Evolutionary conservation across 2,329 filamentous ascomycete species (phyloP).

Genomic region (Elsinoe arachidis): DNA sequence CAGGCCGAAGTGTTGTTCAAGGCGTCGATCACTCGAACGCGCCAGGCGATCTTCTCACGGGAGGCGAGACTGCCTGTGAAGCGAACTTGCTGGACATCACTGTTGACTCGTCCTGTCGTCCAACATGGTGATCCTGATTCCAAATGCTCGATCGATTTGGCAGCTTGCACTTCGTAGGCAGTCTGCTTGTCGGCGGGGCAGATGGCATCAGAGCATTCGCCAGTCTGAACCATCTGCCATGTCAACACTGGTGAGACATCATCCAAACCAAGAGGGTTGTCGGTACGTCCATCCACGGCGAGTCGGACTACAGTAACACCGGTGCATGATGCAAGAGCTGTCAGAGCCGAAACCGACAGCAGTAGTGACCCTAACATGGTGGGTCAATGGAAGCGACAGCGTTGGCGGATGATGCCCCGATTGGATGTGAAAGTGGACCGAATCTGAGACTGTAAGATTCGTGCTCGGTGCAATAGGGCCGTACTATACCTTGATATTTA

Average conservation of each 20-base stretch:
- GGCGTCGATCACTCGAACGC: neutral
- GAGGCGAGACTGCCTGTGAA: neutral
- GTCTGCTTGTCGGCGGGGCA: neutral
- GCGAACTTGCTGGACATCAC: neutral
- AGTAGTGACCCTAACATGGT: too few relatives aligned
- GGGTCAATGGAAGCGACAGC: too few relatives aligned
- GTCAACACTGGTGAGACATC: too few relatives aligned
- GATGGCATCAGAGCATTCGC: neutral
- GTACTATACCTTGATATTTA: too few relatives aligned
- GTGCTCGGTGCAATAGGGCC: too few relatives aligned
- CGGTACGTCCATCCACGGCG: neutral
- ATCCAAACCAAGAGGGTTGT: neutral
- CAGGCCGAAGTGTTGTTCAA: neutral
- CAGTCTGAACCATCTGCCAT: neutral
- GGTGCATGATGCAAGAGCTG: conserved; percentile 6
- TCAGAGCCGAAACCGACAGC: too few relatives aligned
- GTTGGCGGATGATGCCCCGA: too few relatives aligned
- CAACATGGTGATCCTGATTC: neutral
- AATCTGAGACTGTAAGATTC: too few relatives aligned
- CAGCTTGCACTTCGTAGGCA: neutral
- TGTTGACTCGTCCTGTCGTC: neutral
- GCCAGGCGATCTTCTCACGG: neutral
- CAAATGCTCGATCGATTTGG: neutral
- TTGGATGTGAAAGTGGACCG: too few relatives aligned
- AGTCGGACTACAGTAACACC: neutral